phyloP scores from a whole-genome alignment of 176 grass and related monocot species.

The Rhynchospora breviuscula region DNA sequence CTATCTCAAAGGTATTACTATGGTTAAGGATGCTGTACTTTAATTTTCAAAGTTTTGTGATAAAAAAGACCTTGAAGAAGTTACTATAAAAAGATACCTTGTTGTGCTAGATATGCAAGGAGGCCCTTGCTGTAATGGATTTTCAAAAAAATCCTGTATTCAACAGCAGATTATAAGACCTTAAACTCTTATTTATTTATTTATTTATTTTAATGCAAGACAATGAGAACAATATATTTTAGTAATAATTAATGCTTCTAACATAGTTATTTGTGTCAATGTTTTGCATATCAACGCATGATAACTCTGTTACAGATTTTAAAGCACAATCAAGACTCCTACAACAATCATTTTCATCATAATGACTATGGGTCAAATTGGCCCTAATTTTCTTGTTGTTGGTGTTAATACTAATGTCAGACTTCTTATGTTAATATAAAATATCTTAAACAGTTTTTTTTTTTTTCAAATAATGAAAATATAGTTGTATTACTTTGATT shows the following conservation, averaged over 20 bases:
- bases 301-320: background rate
- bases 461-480: background rate
- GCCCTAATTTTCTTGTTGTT: too few relatives aligned
- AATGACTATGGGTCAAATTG: background rate
- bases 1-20: conserved; percentile 28
- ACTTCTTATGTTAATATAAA: background rate
- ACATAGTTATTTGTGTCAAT: background rate
- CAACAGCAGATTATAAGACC: background rate
- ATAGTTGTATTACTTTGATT: background rate
- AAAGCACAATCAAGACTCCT: background rate
- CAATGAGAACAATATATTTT: background rate
- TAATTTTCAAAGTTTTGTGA: background rate
- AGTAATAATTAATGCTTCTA: background rate
- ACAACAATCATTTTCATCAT: background rate
- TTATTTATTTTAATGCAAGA: background rate
- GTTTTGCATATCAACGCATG: background rate
- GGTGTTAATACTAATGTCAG: background rate
- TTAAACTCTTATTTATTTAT: background rate
- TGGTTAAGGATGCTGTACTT: background rate
- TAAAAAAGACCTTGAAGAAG: background rate
- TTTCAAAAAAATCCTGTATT: background rate
- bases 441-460: background rate
- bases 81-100: background rate
- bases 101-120: background rate
- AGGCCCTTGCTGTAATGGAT: background rate